phyloP scores from a whole-genome alignment of 768 basidiomycete species.

The Mycena rosella region DNA sequence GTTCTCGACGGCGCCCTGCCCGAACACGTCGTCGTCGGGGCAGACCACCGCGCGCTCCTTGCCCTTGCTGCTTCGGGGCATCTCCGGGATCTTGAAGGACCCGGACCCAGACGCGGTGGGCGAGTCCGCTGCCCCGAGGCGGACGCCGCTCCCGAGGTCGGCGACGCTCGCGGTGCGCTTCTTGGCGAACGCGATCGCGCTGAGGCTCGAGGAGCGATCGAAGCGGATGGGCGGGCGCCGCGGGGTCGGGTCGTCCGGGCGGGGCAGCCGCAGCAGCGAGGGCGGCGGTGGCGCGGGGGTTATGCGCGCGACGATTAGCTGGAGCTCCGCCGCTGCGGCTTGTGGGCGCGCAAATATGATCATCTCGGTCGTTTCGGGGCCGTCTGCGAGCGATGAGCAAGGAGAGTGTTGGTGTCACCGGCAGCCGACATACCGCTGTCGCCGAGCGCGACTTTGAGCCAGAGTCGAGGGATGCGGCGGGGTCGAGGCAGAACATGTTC shows the following conservation, averaged over 20 bases:
- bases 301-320: conserved; percentile 71
- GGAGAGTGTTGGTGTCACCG: background rate
- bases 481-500: conserved; percentile 70
- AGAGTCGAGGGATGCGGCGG: conserved; percentile 53
- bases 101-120: conserved; percentile 10
- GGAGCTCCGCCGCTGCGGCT: conserved; percentile 44
- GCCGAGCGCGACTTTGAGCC: conserved; percentile 79
- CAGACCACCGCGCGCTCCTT: conserved; percentile 31
- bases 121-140: conserved; percentile 38
- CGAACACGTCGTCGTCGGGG: conserved; percentile 48
- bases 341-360: conserved; percentile 60
- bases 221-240: conserved; percentile 70
- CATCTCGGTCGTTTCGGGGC: conserved; percentile 78
- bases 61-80: conserved; percentile 19
- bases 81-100: conserved; percentile 24
- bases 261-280: conserved; percentile 57
- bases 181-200: conserved; percentile 32
- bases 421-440: conserved; percentile 65
- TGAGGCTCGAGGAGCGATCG: conserved; percentile 34
- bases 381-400: conserved; percentile 55
- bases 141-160: conserved; percentile 54
- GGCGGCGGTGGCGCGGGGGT: conserved; percentile 54
- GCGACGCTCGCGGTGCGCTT: conserved; percentile 44
- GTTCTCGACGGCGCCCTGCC: conserved; percentile 38
- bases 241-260: conserved; percentile 86